Percentiles rank a stretch among this genome's conserved stretches.
These are phyloP conservation scores for Corrigiola litoralis DNA, from an alignment of 179 eudicot genomes.

Conservation along the genomic window DNA sequence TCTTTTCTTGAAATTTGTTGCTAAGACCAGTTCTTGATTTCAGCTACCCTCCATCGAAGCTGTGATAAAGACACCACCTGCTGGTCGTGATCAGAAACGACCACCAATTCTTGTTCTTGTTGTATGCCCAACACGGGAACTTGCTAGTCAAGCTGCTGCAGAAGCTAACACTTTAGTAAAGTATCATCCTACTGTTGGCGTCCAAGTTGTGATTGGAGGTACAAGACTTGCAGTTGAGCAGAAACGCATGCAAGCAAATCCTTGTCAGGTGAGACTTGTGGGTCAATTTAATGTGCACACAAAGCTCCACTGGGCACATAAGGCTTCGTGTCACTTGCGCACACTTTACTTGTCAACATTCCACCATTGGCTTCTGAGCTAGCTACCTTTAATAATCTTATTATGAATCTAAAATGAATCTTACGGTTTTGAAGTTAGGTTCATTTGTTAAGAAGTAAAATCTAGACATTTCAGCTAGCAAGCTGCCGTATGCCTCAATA, in stretches of 20 bases:
- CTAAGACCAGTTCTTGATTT: slow-evolving; percentile 21
- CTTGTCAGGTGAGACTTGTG: slow-evolving; percentile 71
- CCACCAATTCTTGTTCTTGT: slow-evolving; percentile 88
- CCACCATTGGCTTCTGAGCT: background rate
- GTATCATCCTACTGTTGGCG: slow-evolving; percentile 84
- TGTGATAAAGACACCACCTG: slow-evolving; percentile 57
- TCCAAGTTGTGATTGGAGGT: slow-evolving; percentile 96
- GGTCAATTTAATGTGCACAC: background rate
- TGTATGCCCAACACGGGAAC: slow-evolving; percentile 94
- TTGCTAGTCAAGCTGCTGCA: slow-evolving; percentile 84
- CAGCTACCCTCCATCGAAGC: slow-evolving; percentile 98
- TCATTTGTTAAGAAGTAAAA: background rate
- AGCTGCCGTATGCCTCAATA: background rate
- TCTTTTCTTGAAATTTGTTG: background rate
- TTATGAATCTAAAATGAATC: background rate
- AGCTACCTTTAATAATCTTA: background rate
- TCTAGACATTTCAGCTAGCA: background rate
- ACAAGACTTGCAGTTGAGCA: slow-evolving; percentile 79
- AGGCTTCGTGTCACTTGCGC: background rate
- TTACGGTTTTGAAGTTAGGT: background rate
- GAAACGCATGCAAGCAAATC: slow-evolving; percentile 74
- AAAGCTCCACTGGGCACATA: background rate
- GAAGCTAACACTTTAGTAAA: slow-evolving; percentile 79
- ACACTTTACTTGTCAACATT: background rate
- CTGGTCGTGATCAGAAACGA: slow-evolving; percentile 53